Percentiles rank a stretch among this genome's conserved stretches.
Evolutionary conservation across 176 grass and related monocot genomes (phyloP).

Genomic region (Hsuehochloa calcarea): DNA sequence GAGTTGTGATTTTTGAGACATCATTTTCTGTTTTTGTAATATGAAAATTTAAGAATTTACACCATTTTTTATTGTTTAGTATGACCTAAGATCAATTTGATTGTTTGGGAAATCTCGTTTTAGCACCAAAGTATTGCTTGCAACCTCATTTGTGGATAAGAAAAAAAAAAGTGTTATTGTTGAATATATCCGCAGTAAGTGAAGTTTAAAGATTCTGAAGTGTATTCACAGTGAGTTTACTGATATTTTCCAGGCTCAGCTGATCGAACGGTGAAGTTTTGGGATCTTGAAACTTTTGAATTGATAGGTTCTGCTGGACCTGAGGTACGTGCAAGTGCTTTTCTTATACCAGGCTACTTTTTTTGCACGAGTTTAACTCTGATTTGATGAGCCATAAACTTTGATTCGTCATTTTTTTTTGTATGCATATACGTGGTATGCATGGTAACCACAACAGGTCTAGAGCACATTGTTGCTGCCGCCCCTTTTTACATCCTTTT

Average conservation of each 20-base stretch:
- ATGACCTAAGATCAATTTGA: background rate
- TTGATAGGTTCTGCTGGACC: conserved; percentile 91
- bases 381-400: conserved; percentile 20
- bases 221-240: conserved; percentile 19
- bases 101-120: background rate
- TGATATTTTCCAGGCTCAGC: conserved; percentile 65
- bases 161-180: background rate
- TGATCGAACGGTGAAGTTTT: conserved; percentile 92
- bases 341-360: background rate
- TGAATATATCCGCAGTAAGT: background rate
- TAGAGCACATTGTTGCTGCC: background rate
- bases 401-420: background rate
- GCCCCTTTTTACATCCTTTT: background rate
- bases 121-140: background rate
- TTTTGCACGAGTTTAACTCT: background rate
- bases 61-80: conserved; percentile 12
- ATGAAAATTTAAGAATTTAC: background rate
- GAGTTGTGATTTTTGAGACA: background rate
- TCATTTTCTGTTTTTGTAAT: background rate
- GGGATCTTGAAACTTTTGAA: conserved; percentile 99
- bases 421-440: background rate
- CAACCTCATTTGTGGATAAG: background rate
- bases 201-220: conserved; percentile 4
- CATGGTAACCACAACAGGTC: background rate
- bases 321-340: conserved; percentile 56